Conservation (phyloP, 1,139 yeast genomes). For the Yamadazyma aaseri region DNA sequence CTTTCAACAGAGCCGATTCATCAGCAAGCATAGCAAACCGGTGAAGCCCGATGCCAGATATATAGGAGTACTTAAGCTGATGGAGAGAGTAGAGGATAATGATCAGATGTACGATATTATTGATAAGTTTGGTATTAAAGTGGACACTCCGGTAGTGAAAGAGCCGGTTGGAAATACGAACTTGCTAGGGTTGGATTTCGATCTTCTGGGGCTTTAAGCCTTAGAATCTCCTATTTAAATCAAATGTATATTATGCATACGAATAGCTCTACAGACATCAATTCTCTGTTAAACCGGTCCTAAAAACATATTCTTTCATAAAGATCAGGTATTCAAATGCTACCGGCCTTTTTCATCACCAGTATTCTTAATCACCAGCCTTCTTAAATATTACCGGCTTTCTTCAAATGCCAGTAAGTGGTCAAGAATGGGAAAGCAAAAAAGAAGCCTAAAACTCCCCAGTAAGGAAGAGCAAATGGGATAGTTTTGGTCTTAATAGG, state of each 20-base stretch:
- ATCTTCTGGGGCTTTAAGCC: not conserved
- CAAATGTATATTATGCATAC: not conserved
- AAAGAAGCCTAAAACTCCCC: constrained; percentile 68
- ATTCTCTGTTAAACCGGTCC: too few species aligned
- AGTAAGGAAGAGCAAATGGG: constrained; percentile 80
- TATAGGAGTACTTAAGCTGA: constrained; percentile 11
- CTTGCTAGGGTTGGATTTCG: too few species aligned
- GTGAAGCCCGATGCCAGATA: constrained; percentile 13
- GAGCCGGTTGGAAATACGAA: too few species aligned
- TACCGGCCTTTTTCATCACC: too few species aligned
- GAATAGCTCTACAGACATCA: too few species aligned
- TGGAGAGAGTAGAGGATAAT: constrained; percentile 12
- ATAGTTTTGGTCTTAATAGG: constrained; percentile 82
- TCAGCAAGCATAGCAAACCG: constrained; percentile 13
- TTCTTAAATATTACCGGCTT: constrained; percentile 49
- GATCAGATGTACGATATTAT: constrained; percentile 11
- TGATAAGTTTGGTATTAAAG: constrained; percentile 13
- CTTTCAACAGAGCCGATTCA: constrained; percentile 12
- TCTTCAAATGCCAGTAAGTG: constrained; percentile 68
- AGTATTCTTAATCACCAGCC: too few species aligned
- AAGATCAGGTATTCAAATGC: too few species aligned
- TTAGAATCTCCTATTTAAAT: too few species aligned
- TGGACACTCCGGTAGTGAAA: too few species aligned
- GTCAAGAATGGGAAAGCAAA: constrained; percentile 67
- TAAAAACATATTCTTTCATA: too few species aligned